Base-by-base conservation (phyloP, 2,329 filamentous ascomycete species). In the Monosporascus sp. region DNA sequence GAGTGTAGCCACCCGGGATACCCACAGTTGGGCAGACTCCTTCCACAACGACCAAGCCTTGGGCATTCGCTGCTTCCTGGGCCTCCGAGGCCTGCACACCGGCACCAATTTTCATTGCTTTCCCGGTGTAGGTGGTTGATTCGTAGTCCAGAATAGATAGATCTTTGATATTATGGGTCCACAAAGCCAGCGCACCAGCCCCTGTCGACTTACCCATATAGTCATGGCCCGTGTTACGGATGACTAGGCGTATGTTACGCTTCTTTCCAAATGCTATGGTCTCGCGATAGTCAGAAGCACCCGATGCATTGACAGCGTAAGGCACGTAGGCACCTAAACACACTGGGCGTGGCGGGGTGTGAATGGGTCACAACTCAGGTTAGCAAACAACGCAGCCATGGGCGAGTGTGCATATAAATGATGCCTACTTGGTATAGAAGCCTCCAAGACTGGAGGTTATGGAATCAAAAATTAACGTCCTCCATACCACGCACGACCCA, bases 1-100 rank as follows among this genome's bases (percentile, higher is more conserved):
- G 80, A 3, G 72, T 76, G 59, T 79, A 87, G 1, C 83, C 83
- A 17, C 83, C 84, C 0, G 79, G 77, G 7, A 82, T 59, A 1
- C 82, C 82, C 5, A 86, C 82, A 0, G 76, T 79, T 1, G 74
- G 67, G 57, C 77, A 79, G 49, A 77, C 72, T 1, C 79, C 79
- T 9, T 70, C 72, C 2, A 82, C 71, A 7, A 79, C 69, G 14
- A 72, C 63, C 2, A 79, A 56, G 36, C 75, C 72, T 3, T 51
- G 22, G 1, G 60, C 56, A 31, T 72, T 54, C 0, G 76, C 74
- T 5, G 68, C 65, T 17, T 60, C 58, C 44, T 75, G 66, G 0
- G 72, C 72, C 45, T 82, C 77, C 11, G 64, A 67, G 0, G 66
- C 76, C 50, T 72, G 68, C 1, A 81, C 70, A 14, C 80, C 80